Base-by-base conservation (phyloP, 441 rosid species). In the Syzygium syzygioides region DNA sequence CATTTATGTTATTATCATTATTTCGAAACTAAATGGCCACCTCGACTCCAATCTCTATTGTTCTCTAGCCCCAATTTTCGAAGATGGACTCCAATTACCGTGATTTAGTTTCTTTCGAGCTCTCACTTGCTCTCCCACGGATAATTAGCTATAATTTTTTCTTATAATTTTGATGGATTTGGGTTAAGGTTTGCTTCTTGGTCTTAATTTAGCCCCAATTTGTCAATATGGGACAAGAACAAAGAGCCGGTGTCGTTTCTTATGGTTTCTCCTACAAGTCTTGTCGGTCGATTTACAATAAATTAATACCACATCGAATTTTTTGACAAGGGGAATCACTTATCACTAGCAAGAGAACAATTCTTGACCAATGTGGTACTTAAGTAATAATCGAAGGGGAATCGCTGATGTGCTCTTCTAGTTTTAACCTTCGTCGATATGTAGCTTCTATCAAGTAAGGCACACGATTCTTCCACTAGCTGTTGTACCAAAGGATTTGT, bases 231-330 rank as follows among this genome's bases (percentile, higher is more conserved):
- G 80, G 50, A 71, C 50, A 37, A 68, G 26, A 68, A 19, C 79
- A 32, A 68, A 34, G 37, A 45, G 79, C 45, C 14, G 2, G 7
- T 45, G 14, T 71, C 6, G 14, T 71, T 71, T 37, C 4, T 68
- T 10, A 68, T 34, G 50, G 34, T 68, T 41, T 76, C 26, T 76
- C 5, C 25, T 0, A 2, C 52, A 23, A 37, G 17, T 76, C 45
- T 23, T 12, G 15, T 23, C 14, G 4, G 37, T 2, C 17, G 7
- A 76, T 37, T 76, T 6, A 3, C 4, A 76, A 23, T 6, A 76
- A 41, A 37, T 1, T 76, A 23, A 20, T 11, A 76, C 6, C 17
- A 20, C 0, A 0, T 60, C 1, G 3, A 18, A 59, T 28, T 60
- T 28, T 60, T 60, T 0, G 66, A 26, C 6, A 28, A 37, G 50